Evolutionary conservation across 495 filamentous ascomycete genomes (phyloP).

Genomic region (Tuber umbilicatum): DNA sequence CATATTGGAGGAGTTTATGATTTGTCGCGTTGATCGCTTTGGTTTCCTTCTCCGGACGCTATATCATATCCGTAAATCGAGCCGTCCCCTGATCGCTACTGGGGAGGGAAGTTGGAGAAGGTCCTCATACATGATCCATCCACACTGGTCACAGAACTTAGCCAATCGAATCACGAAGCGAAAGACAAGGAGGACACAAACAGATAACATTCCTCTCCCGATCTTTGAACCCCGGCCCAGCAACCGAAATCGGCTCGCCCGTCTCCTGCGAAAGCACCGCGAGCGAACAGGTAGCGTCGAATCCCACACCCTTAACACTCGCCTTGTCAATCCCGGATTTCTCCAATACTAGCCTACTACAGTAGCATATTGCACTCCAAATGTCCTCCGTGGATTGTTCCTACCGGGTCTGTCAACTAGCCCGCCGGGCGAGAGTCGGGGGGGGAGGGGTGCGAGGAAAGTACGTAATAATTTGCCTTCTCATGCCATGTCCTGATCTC

Average conservation of each 20-base stretch:
- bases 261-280: conserved; percentile 83
- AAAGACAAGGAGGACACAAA: conserved; percentile 18
- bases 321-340: conserved; percentile 68
- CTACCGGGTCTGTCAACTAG: conserved; percentile 45
- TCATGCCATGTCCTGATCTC: conserved; percentile 93
- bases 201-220: conserved; percentile 38
- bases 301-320: conserved; percentile 79
- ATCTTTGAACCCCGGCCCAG: conserved; percentile 68
- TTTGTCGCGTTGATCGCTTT: conserved; percentile 83
- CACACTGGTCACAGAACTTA: conserved; percentile 33
- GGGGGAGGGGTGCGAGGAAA: conserved; percentile 16
- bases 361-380: conserved; percentile 81
- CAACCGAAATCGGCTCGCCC: conserved; percentile 81
- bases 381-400: conserved; percentile 98
- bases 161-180: not conserved
- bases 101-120: not conserved
- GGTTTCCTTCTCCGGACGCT: conserved; percentile 82
- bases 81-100: not conserved
- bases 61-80: conserved; percentile 37
- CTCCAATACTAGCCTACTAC: conserved; percentile 67
- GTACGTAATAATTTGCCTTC: conserved; percentile 79
- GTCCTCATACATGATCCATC: conserved; percentile 42
- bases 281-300: conserved; percentile 95
- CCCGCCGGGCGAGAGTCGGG: conserved; percentile 1
- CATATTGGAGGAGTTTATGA: conserved; percentile 89